phyloP scores from a whole-genome alignment of 2,329 filamentous ascomycete species.

The Anisogramma anomala region DNA sequence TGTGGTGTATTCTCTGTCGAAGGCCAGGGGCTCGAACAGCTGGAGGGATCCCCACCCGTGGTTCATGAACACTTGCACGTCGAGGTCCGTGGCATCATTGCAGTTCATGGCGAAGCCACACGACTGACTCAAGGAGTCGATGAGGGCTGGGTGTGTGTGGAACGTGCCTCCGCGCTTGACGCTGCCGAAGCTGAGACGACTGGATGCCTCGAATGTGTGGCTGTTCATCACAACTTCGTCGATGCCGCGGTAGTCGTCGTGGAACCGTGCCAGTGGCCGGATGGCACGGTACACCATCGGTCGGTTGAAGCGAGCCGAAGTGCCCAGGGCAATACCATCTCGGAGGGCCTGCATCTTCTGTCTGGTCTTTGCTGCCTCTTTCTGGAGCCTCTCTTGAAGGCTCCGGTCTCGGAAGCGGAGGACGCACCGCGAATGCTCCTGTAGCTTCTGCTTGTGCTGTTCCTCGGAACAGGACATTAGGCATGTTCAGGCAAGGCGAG shows the following conservation, averaged over 20 bases:
- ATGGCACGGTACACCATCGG: slow-evolving; percentile 68
- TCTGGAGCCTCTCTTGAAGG: background rate
- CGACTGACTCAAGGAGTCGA: slow-evolving; percentile 46
- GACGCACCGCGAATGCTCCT: slow-evolving; percentile 54
- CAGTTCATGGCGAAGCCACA: slow-evolving; percentile 51
- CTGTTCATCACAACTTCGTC: slow-evolving; percentile 45
- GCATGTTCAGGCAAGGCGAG: no score
- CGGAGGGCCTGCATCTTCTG: slow-evolving; percentile 45
- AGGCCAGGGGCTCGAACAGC: slow-evolving; percentile 35
- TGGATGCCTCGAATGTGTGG: slow-evolving; percentile 30
- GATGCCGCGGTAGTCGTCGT: slow-evolving; percentile 43
- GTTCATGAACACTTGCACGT: slow-evolving; percentile 44
- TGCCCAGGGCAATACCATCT: slow-evolving; percentile 50
- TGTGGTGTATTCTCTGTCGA: slow-evolving; percentile 37
- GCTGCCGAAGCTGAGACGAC: slow-evolving; percentile 27
- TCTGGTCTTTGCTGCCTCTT: slow-evolving; percentile 39
- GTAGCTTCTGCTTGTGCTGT: slow-evolving; percentile 41
- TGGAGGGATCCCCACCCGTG: slow-evolving; percentile 46
- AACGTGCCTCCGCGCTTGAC: slow-evolving; percentile 32
- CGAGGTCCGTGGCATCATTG: slow-evolving; percentile 41
- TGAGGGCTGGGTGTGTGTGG: slow-evolving; percentile 46
- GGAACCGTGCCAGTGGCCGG: slow-evolving; percentile 44
- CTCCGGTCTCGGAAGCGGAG: slow-evolving; percentile 31
- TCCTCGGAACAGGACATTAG: background rate
- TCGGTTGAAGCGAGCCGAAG: slow-evolving; percentile 59